These are phyloP conservation scores for Apiospora arundinis DNA, from an alignment of 2,329 filamentous ascomycete genomes.

Conservation along the genomic window DNA sequence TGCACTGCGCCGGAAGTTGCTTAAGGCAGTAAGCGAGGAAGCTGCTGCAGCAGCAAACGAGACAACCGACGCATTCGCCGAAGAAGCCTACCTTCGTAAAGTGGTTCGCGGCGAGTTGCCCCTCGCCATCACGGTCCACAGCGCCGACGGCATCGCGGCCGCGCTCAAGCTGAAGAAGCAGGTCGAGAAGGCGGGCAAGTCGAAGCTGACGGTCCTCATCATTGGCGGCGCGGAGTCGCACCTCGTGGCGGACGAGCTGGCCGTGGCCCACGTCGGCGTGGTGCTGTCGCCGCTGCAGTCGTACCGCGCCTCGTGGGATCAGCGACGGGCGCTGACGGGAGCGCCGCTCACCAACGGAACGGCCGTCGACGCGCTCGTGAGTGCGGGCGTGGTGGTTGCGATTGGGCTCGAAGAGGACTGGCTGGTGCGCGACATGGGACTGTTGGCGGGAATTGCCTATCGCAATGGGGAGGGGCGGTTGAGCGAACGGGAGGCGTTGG, in stretches of 20 bases:
- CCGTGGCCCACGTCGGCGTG: conserved; percentile 61
- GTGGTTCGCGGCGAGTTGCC: conserved; percentile 61
- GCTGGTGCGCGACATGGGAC: conserved; percentile 63
- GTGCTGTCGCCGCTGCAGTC: conserved; percentile 66
- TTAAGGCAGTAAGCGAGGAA: conserved; percentile 52
- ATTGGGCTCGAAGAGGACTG: conserved; percentile 68
- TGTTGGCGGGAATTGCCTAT: conserved; percentile 65
- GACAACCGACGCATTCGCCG: conserved; percentile 50
- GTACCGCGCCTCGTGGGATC: conserved; percentile 63
- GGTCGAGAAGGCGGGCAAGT: conserved; percentile 50
- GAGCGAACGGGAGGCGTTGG: conserved; percentile 60
- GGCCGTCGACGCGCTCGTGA: conserved; percentile 60
- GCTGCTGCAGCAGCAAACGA: conserved; percentile 30
- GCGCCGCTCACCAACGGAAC: conserved; percentile 72
- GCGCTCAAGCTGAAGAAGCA: conserved; percentile 64
- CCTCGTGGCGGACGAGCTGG: conserved; percentile 64
- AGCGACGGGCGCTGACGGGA: conserved; percentile 66
- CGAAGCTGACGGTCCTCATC: conserved; percentile 58
- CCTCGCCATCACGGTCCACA: conserved; percentile 65
- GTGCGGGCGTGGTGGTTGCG: conserved; percentile 63
- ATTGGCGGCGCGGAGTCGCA: conserved; percentile 69
- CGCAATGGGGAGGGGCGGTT: conserved; percentile 63
- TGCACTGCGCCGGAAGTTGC: conserved; percentile 57
- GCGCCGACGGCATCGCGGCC: conserved; percentile 67
- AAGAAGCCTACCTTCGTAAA: conserved; percentile 56